Conservation (phyloP, 148 eudicot genomes). For the Amaranthus cruentus region DNA sequence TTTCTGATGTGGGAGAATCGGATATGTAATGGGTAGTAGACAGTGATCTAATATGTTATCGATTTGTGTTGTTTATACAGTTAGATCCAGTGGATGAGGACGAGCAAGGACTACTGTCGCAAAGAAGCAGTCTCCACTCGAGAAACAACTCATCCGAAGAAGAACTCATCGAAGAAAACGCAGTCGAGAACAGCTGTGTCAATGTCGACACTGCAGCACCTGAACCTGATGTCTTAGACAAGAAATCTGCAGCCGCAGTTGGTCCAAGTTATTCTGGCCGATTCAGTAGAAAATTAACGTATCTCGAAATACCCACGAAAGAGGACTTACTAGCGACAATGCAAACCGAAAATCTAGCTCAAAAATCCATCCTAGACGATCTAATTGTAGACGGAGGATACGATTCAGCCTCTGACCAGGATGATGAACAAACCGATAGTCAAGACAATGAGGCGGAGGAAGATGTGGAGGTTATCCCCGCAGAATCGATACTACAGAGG, state of each 20-base stretch:
- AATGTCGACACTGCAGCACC: slow-evolving; percentile 16
- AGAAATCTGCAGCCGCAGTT: slow-evolving; percentile 14
- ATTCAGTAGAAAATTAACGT: slow-evolving; percentile 32
- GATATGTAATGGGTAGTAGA: background rate
- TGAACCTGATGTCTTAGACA: slow-evolving; percentile 23
- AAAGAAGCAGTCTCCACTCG: slow-evolving; percentile 37
- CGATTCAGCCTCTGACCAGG: slow-evolving; percentile 27
- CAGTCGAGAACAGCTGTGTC: slow-evolving; percentile 30
- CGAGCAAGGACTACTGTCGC: slow-evolving; percentile 39
- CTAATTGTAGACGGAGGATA: slow-evolving; percentile 27
- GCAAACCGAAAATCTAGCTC: slow-evolving; percentile 34
- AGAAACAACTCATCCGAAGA: slow-evolving; percentile 64
- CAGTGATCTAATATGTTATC: background rate
- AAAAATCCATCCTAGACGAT: slow-evolving; percentile 6
- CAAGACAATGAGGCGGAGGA: slow-evolving; percentile 26
- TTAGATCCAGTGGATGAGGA: slow-evolving; percentile 76
- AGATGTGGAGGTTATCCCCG: slow-evolving; percentile 41
- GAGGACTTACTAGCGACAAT: slow-evolving; percentile 37
- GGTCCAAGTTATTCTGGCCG: slow-evolving; percentile 19
- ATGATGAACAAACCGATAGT: slow-evolving; percentile 14
- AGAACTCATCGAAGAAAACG: slow-evolving; percentile 39
- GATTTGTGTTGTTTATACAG: slow-evolving; percentile 29
- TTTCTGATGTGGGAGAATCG: background rate
- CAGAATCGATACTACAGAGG: slow-evolving; percentile 43
- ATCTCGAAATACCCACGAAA: slow-evolving; percentile 54